A percentile compares a stretch with the other conserved stretches of the same genome.
phyloP scores from a whole-genome alignment of 1,284 basidiomycete species.

The Boletellus deceptivus region DNA sequence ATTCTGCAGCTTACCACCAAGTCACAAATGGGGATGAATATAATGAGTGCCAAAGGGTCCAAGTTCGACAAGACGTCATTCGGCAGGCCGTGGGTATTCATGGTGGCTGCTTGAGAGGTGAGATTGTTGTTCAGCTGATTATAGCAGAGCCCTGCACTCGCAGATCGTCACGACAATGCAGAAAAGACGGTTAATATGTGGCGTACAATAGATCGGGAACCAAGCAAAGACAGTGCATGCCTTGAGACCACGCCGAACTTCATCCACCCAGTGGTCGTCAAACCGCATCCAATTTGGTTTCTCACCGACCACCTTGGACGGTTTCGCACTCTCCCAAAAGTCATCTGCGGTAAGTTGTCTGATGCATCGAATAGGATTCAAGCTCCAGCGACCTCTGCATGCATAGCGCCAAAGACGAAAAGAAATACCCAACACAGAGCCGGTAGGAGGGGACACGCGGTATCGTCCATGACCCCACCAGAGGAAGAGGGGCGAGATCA shows the following conservation, averaged over 20 bases:
- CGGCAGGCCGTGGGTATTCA: conserved; percentile 71
- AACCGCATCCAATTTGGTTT: conserved; percentile 70
- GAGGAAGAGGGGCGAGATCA: conserved; percentile 72
- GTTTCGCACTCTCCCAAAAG: conserved; percentile 83
- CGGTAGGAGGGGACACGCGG: conserved; percentile 64
- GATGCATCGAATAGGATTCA: conserved; percentile 51
- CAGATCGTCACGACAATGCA: conserved; percentile 1
- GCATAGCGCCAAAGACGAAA: conserved; percentile 52
- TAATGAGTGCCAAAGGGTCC: conserved; percentile 73
- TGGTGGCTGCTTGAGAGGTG: conserved; percentile 72
- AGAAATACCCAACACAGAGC: conserved; percentile 67
- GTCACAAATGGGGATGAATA: conserved; percentile 74
- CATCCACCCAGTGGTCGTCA: conserved; percentile 81
- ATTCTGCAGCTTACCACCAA: conserved; percentile 37
- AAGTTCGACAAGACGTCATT: conserved; percentile 83
- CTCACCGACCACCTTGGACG: conserved; percentile 46
- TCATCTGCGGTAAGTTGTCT: conserved; percentile 54
- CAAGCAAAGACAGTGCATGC: conserved; percentile 83
- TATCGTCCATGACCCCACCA: conserved; percentile 67
- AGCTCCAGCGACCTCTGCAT: conserved; percentile 53
- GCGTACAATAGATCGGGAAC: conserved; percentile 70
- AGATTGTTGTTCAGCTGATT: conserved; percentile 80
- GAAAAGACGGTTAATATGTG: background rate
- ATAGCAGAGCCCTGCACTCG: conserved; percentile 63
- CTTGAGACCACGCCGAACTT: conserved; percentile 78